Evolutionary conservation across 257 asterid species (phyloP).

Genomic region (Solanum sparsipilum): DNA sequence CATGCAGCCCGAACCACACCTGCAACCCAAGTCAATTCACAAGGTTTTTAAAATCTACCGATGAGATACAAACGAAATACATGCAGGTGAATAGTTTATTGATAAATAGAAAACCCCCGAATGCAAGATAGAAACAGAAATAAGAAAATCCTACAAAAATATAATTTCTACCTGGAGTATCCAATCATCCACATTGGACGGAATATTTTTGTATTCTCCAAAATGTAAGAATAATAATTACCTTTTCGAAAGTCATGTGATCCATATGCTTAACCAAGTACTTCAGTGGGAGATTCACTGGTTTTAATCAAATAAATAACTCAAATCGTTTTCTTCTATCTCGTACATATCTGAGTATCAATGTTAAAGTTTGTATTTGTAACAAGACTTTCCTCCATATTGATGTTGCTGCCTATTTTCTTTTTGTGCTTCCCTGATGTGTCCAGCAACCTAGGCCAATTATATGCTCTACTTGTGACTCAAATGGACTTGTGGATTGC

Average conservation of each 20-base stretch:
- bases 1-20: background rate
- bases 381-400: background rate
- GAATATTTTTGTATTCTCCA: background rate
- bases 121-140: background rate
- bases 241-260: background rate
- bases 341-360: background rate
- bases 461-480: constrained; percentile 62
- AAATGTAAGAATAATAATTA: background rate
- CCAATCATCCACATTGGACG: background rate
- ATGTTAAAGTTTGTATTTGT: background rate
- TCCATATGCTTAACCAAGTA: background rate
- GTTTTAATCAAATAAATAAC: background rate
- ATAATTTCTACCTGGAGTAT: background rate
- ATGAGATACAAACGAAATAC: background rate
- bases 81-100: background rate
- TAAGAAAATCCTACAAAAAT: background rate
- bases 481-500: constrained; percentile 78
- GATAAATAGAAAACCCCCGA: background rate
- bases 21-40: background rate
- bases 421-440: background rate
- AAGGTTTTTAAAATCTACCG: background rate
- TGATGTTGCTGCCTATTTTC: background rate
- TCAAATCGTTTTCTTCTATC: background rate
- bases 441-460: constrained; percentile 86
- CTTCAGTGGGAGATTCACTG: background rate